These are phyloP conservation scores for Porphyrellus cyaneotinctus DNA, from an alignment of 768 basidiomycete species.

Conservation along the genomic window DNA sequence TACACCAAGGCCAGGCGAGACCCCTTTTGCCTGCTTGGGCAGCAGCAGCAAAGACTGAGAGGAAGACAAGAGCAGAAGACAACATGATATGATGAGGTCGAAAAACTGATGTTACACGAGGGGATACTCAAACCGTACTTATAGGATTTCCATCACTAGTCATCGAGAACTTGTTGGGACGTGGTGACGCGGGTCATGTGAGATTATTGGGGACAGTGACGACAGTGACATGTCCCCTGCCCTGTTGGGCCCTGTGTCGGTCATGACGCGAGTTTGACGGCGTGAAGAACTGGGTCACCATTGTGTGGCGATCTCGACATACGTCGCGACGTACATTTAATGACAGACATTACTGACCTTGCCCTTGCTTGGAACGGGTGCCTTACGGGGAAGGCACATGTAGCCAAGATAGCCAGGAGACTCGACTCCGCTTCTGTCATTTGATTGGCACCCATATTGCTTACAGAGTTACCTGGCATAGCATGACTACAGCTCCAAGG, in stretches of 20 bases:
- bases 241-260: no score
- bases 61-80: constrained; percentile 10
- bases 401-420: not conserved
- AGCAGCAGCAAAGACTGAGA: constrained; percentile 13
- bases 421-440: not conserved
- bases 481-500: no score
- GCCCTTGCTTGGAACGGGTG: not conserved
- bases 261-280: not conserved
- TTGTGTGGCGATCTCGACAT: not conserved
- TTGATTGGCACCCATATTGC: not conserved
- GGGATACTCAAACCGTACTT: constrained; percentile 8
- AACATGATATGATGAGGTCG: constrained; percentile 17
- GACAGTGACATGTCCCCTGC: no score
- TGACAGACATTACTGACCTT: not conserved
- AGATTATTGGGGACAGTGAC: not conserved
- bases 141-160: not conserved
- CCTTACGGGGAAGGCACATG: not conserved
- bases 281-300: not conserved
- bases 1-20: constrained; percentile 37
- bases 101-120: not conserved
- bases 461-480: not conserved
- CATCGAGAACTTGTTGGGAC: not conserved
- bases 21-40: constrained; percentile 37
- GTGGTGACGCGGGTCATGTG: not conserved
- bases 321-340: not conserved